Percentiles rank a stretch among this genome's conserved stretches.
Evolutionary conservation across 192 early-diverging fungal species (phyloP).

Genomic region (Coemansia erecta): DNA sequence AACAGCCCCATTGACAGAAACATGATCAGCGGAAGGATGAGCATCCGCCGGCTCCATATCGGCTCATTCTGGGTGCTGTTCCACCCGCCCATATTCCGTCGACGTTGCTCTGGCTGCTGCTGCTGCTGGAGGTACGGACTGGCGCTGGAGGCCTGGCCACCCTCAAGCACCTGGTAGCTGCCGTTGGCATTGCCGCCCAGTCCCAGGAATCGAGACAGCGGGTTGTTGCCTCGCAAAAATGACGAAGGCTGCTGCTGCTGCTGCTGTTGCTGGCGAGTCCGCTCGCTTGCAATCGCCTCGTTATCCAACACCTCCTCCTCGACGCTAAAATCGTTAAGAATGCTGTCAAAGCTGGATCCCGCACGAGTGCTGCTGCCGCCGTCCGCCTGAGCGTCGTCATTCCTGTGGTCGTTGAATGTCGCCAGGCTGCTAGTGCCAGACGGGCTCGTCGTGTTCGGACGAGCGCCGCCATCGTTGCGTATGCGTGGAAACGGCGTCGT

Average conservation of each 20-base stretch:
- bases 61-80: constrained; percentile 16
- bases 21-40: constrained; percentile 28
- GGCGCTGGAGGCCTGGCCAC: background rate
- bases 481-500: background rate
- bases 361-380: constrained; percentile 1
- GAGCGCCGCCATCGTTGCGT: background rate
- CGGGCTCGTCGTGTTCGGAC: background rate
- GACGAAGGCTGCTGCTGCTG: background rate
- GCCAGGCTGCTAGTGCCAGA: background rate
- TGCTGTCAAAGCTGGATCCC: constrained; percentile 21
- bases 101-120: too few relatives aligned
- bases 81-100: background rate
- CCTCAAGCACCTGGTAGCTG: background rate
- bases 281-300: constrained; percentile 8
- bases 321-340: constrained; percentile 8
- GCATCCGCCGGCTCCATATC: constrained; percentile 38
- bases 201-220: background rate
- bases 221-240: background rate
- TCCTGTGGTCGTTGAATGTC: constrained; percentile 1
- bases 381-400: background rate
- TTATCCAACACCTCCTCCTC: constrained; percentile 5
- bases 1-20: constrained; percentile 22
- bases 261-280: constrained; percentile 1
- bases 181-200: background rate
- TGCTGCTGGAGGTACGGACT: constrained; percentile 39